Conservation (phyloP, 2,329 filamentous ascomycete genomes). For the Scolecobasidium constrictum region DNA sequence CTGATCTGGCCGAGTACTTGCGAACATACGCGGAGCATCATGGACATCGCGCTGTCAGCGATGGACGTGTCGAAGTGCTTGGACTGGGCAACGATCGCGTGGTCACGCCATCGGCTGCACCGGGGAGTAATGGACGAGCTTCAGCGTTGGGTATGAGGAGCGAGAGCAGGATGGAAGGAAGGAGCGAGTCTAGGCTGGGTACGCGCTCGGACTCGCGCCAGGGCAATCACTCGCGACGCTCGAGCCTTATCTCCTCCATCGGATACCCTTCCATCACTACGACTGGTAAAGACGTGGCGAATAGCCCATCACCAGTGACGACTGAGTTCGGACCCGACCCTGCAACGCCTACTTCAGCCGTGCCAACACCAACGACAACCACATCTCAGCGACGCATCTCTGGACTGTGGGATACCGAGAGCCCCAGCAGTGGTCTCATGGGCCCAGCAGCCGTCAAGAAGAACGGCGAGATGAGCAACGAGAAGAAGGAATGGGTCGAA, state of each 20-base stretch:
- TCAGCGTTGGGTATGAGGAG: neutral
- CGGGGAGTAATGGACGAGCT: neutral
- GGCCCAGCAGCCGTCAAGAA: slow-evolving; percentile 51
- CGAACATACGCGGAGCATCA: slow-evolving; percentile 91
- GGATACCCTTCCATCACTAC: slow-evolving; percentile 4
- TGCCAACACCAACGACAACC: neutral
- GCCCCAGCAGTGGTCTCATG: slow-evolving; percentile 58
- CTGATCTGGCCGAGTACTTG: slow-evolving; percentile 87
- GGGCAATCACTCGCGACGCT: neutral
- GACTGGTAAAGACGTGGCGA: neutral
- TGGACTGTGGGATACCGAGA: slow-evolving; percentile 25
- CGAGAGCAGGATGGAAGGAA: neutral
- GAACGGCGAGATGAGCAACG: slow-evolving; percentile 52
- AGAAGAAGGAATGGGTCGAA: slow-evolving; percentile 71
- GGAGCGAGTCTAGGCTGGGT: neutral
- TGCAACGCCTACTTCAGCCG: neutral
- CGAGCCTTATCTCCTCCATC: neutral
- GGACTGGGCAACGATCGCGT: slow-evolving; percentile 11
- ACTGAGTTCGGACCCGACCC: neutral
- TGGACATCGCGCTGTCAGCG: slow-evolving; percentile 54
- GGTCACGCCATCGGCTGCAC: neutral
- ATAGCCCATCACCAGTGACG: neutral
- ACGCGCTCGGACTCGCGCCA: neutral
- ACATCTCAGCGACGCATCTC: slow-evolving; percentile 14
- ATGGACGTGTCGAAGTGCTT: slow-evolving; percentile 44